These are phyloP conservation scores for Coemansia furcata DNA, from an alignment of 192 early-diverging fungal genomes.

Conservation along the genomic window DNA sequence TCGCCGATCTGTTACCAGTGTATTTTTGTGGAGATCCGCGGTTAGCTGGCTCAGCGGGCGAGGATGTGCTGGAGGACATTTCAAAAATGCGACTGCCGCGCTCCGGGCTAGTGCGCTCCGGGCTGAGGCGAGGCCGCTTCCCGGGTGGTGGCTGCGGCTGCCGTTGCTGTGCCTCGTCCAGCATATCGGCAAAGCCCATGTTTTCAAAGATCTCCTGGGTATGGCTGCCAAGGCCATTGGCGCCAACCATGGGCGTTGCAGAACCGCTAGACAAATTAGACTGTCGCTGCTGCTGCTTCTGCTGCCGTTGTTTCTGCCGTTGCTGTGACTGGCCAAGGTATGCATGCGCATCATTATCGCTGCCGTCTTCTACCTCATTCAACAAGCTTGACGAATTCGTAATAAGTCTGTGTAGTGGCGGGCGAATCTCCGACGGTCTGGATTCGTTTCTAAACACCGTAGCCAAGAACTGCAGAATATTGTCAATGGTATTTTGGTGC, in stretches of 20 bases:
- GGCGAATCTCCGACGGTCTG: conserved; percentile 27
- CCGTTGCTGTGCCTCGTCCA: background rate
- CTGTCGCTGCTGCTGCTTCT: conserved; percentile 8
- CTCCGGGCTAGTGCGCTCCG: background rate
- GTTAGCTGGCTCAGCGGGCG: conserved; percentile 6
- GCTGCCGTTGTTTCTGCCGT: conserved; percentile 7
- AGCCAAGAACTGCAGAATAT: conserved; percentile 89
- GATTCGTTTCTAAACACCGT: conserved; percentile 70
- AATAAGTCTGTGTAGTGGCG: conserved; percentile 46
- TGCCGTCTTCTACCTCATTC: background rate
- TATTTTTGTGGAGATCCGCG: background rate
- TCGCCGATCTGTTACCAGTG: background rate
- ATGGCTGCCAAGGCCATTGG: background rate
- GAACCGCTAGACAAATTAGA: background rate
- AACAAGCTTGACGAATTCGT: background rate
- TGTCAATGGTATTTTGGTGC: conserved; percentile 92
- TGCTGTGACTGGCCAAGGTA: background rate
- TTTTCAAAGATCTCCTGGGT: conserved; percentile 25
- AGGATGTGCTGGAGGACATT: conserved; percentile 8
- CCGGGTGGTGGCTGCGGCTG: conserved; percentile 20
- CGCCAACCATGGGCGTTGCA: background rate
- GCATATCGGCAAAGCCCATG: conserved; percentile 31
- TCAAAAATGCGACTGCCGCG: conserved; percentile 15
- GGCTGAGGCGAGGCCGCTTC: conserved; percentile 20
- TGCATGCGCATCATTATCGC: background rate